phyloP scores from a whole-genome alignment of 345 rosid species.

The Hypericum perforatum region DNA sequence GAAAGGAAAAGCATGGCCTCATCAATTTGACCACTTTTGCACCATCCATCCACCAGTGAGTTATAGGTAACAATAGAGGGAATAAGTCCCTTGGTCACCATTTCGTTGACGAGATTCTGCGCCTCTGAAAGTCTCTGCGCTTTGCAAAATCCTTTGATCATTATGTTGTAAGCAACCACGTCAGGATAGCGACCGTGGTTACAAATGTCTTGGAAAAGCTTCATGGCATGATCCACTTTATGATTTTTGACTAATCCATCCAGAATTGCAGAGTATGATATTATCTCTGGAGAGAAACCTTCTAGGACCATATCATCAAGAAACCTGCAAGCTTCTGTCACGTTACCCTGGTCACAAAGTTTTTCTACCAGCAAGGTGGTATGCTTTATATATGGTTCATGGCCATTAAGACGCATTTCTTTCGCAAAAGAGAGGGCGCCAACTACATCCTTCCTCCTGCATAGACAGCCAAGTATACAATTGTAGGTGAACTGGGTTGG shows the following conservation, averaged over 20 bases:
- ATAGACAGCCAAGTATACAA: constrained; percentile 56
- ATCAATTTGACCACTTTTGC: constrained; percentile 50
- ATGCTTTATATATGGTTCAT: constrained; percentile 74
- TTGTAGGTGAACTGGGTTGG: constrained; percentile 64
- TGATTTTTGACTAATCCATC: constrained; percentile 47
- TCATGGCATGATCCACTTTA: constrained; percentile 52
- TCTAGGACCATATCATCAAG: constrained; percentile 51
- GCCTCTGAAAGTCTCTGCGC: constrained; percentile 54
- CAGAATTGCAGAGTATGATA: constrained; percentile 66
- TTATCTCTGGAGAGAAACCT: constrained; percentile 69
- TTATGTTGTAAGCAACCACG: constrained; percentile 67
- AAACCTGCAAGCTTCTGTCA: constrained; percentile 50
- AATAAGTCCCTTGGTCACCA: constrained; percentile 49
- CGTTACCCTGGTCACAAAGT: constrained; percentile 45
- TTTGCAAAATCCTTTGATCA: constrained; percentile 67
- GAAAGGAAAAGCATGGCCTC: constrained; percentile 47
- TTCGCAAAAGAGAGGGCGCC: constrained; percentile 52
- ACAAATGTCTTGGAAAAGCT: constrained; percentile 49
- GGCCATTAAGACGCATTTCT: constrained; percentile 66
- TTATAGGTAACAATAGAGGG: constrained; percentile 76
- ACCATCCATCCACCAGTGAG: constrained; percentile 72
- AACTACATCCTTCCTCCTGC: constrained; percentile 43
- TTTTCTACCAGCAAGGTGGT: constrained; percentile 51
- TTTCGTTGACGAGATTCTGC: constrained; percentile 43
- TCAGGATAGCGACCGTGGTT: constrained; percentile 57